These are phyloP conservation scores for Podila epigama DNA, from an alignment of 192 early-diverging fungal genomes.

Conservation along the genomic window DNA sequence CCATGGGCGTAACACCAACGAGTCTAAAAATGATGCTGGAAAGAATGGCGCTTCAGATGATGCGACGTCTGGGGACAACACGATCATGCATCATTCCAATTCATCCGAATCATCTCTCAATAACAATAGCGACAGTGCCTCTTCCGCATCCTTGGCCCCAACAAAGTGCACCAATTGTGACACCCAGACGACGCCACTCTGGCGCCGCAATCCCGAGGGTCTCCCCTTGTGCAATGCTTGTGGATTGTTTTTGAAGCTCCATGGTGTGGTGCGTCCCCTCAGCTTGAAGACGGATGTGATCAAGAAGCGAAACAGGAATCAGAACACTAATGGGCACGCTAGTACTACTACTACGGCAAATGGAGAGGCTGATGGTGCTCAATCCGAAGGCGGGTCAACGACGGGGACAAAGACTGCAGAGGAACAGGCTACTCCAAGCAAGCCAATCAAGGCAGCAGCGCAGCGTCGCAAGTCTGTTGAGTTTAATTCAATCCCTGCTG, in stretches of 20 bases:
- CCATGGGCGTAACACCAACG: slow-evolving; percentile 24
- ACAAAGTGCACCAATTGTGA: slow-evolving; percentile 84
- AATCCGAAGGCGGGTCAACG: slow-evolving; percentile 7
- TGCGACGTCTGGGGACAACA: not conserved
- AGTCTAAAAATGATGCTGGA: slow-evolving; percentile 13
- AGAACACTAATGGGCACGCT: slow-evolving; percentile 14
- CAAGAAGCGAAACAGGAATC: slow-evolving; percentile 84
- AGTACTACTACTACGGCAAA: not conserved
- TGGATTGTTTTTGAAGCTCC: slow-evolving; percentile 95
- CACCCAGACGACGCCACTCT: slow-evolving; percentile 92
- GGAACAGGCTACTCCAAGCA: slow-evolving; percentile 16
- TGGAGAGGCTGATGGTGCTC: slow-evolving; percentile 16
- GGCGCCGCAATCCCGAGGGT: slow-evolving; percentile 91
- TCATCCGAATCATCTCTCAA: slow-evolving; percentile 22
- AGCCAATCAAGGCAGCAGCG: slow-evolving; percentile 8
- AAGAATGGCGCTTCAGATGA: slow-evolving; percentile 10
- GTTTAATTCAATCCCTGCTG: slow-evolving; percentile 7
- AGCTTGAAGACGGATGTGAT: slow-evolving; percentile 91
- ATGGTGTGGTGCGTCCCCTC: slow-evolving; percentile 87
- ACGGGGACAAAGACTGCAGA: slow-evolving; percentile 13
- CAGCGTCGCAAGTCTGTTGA: slow-evolving; percentile 44
- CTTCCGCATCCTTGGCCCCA: slow-evolving; percentile 41
- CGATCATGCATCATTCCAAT: slow-evolving; percentile 15
- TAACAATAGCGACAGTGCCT: slow-evolving; percentile 11
- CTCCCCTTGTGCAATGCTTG: slow-evolving; percentile 97